phyloP scores from a whole-genome alignment of 2,329 filamentous ascomycete species.

The Dactylellina leptospora region DNA sequence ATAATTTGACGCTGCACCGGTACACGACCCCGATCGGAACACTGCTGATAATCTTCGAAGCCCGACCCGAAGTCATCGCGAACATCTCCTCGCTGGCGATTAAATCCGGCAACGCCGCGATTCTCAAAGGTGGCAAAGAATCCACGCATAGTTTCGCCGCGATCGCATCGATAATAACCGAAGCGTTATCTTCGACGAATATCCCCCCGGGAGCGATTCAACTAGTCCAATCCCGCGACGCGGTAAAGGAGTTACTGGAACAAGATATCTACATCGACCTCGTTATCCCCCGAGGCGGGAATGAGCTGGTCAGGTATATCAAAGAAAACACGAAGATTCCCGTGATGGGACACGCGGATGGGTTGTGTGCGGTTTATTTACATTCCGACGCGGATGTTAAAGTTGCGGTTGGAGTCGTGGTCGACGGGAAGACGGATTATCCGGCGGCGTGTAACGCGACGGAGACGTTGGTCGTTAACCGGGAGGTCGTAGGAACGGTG shows the following conservation, averaged over 20 bases:
- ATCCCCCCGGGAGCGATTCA: conserved; percentile 90
- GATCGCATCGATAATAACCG: conserved; percentile 84
- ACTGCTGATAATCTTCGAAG: conserved; percentile 98
- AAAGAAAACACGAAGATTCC: conserved; percentile 92
- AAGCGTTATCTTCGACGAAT: conserved; percentile 74
- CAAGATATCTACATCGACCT: conserved; percentile 91
- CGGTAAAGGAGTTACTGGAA: conserved; percentile 83
- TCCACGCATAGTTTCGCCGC: conserved; percentile 93
- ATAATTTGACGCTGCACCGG: conserved; percentile 83
- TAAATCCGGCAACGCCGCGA: conserved; percentile 96
- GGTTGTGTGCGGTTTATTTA: conserved; percentile 86
- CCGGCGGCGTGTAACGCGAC: conserved; percentile 93
- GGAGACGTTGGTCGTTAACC: conserved; percentile 89
- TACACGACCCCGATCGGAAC: conserved; percentile 95
- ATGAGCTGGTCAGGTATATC: conserved; percentile 88
- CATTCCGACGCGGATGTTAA: conserved; percentile 77
- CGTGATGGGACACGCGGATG: conserved; percentile 94
- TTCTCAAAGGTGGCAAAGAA: conserved; percentile 96
- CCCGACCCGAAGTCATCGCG: conserved; percentile 95
- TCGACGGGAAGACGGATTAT: conserved; percentile 94
- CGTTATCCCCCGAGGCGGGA: conserved; percentile 89
- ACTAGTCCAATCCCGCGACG: conserved; percentile 91
- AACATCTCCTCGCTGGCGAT: conserved; percentile 96
- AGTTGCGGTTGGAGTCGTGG: conserved; percentile 77
- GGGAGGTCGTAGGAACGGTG: conserved; percentile 69